Base-by-base conservation (phyloP, 2,329 filamentous ascomycete species). In the Trichoderma atrobrunneum region DNA sequence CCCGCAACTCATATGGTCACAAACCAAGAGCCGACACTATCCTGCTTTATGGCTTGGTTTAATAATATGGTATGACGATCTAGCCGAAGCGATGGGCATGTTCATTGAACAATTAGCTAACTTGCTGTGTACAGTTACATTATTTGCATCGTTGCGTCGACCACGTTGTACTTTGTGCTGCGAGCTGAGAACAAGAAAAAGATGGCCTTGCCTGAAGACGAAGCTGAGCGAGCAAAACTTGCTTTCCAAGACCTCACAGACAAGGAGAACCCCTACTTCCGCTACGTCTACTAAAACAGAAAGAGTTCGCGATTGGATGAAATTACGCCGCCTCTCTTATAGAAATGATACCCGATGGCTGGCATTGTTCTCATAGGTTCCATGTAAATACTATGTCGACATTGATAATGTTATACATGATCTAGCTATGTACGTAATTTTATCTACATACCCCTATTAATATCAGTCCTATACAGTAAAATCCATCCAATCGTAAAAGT, bases 211-310 rank as follows among this genome's bases (percentile, higher is more conserved):
- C 79, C 85, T 0, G 76, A 88, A 7, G 86, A 92, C 74, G 88
- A 92, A 74, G 66, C 76, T 1, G 90, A 93, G 76, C 84, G 89
- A 66, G 91, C 88, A 61, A 88, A 88, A 74, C 77, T 91, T 66
- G 90, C 90, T 0, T 93, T 93, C 72, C 85, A 88, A 69, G 90
- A 92, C 77, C 79, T 92, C 74, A 92, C 91, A 0, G 91, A 93
- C 75, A 89, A 88, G 78, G 84, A 92, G 79, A 92, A 93, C 75
- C 85, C 86, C 1, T 90, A 90, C 77, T 93, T 93, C 75, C 83
- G 86, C 76, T 93, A 92, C 74, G 87, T 79, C 11, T 80, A 80
- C 65, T 80, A 66, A 43, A 18, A 64, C 10, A 48, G 26, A 18
- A 60, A 11, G 2, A 18, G 26, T 3, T n/a, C 3, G 48, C 14